Conservation (phyloP, 2,329 filamentous ascomycete genomes). For the Trichophyton benhamiae region DNA sequence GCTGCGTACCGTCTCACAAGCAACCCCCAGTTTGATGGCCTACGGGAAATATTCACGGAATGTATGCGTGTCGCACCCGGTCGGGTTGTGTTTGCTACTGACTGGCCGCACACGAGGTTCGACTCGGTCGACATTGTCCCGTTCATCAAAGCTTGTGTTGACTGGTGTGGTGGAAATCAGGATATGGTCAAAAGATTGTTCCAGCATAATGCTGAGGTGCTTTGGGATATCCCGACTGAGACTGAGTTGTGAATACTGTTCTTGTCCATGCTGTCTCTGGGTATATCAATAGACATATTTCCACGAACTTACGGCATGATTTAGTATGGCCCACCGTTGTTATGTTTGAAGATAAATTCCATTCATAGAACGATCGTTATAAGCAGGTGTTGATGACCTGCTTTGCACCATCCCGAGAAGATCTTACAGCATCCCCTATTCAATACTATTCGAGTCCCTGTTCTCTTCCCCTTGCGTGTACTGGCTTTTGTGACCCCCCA, state of each 20-base stretch:
- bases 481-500: neutral
- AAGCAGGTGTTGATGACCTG: neutral
- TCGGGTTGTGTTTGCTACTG: constrained; percentile 46
- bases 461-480: neutral
- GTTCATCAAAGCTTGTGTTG: constrained; percentile 43
- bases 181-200: constrained; percentile 41
- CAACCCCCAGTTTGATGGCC: constrained; percentile 33
- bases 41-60: constrained; percentile 40
- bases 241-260: neutral
- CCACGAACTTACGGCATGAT: neutral
- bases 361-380: neutral
- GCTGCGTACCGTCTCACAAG: constrained; percentile 45
- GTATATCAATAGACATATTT: neutral
- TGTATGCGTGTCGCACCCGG: constrained; percentile 36
- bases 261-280: neutral
- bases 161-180: constrained; percentile 40
- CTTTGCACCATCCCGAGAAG: neutral
- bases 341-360: neutral
- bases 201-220: constrained; percentile 42
- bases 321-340: neutral
- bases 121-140: constrained; percentile 44
- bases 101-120: constrained; percentile 54
- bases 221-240: constrained; percentile 30
- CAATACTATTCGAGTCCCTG: neutral
- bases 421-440: neutral